Evolutionary conservation across 257 asterid genomes (phyloP).

Genomic region (Anisodus acutangulus): DNA sequence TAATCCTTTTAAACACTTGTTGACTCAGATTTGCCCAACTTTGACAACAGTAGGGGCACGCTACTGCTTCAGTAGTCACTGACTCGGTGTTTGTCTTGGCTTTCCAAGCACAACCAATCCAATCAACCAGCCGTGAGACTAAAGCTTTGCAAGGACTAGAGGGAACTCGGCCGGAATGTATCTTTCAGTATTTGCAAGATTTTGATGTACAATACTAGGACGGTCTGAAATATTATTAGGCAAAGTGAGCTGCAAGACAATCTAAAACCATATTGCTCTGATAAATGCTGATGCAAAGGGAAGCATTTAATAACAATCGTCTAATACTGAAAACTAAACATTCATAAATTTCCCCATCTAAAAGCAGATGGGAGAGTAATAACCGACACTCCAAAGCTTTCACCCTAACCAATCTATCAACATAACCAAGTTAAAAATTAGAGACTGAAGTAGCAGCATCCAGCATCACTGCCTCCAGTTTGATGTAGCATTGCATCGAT

Average conservation of each 20-base stretch:
- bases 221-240: not conserved
- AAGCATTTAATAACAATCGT: not conserved
- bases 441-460: not conserved
- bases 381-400: not conserved
- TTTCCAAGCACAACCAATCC: not conserved
- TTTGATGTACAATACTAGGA: not conserved
- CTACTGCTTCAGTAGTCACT: not conserved
- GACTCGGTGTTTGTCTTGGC: not conserved
- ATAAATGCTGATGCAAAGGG: not conserved
- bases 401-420: conserved; percentile 16
- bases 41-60: not conserved
- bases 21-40: not conserved
- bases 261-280: not conserved
- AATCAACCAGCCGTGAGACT: not conserved
- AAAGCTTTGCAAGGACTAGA: not conserved
- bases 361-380: not conserved
- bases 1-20: not conserved
- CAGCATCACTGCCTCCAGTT: conserved; percentile 32
- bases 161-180: not conserved
- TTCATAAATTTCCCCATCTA: not conserved
- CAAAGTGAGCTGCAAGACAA: not conserved
- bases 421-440: not conserved
- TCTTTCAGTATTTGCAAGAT: not conserved
- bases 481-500: conserved; percentile 46
- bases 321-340: not conserved